These are phyloP conservation scores for Pichia manshurica DNA, from an alignment of 805 yeast genomes.

Conservation along the genomic window DNA sequence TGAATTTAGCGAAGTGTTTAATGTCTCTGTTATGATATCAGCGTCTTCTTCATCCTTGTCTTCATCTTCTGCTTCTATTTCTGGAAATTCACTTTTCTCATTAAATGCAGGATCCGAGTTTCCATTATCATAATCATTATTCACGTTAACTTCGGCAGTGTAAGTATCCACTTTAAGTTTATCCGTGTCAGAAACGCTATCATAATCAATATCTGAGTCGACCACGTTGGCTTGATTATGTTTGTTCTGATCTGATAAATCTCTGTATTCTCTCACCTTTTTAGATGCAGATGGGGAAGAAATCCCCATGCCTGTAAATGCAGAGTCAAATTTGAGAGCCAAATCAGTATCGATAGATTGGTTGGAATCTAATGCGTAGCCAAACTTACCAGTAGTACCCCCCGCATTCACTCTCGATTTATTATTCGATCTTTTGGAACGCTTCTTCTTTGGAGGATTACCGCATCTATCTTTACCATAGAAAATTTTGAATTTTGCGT, in stretches of 20 bases:
- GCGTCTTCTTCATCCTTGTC: constrained; percentile 8
- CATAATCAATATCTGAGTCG: too few relatives aligned
- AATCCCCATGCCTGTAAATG: constrained; percentile 16
- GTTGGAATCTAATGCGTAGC: background rate
- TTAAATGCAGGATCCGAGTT: background rate
- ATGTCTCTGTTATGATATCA: constrained; percentile 9
- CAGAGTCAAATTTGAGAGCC: constrained; percentile 10
- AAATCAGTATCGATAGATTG: constrained; percentile 11
- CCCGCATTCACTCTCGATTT: background rate
- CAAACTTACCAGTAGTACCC: constrained; percentile 1
- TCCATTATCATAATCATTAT: background rate
- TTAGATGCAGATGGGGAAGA: constrained; percentile 12
- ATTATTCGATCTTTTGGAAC: constrained; percentile 29
- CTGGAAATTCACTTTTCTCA: background rate
- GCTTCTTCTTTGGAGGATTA: constrained; percentile 53
- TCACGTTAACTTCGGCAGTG: background rate
- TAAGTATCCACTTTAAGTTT: too few relatives aligned
- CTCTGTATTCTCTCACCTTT: constrained; percentile 1
- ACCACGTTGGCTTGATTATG: too few relatives aligned
- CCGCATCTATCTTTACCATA: constrained; percentile 77
- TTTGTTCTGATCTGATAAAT: too few relatives aligned
- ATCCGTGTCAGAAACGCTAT: too few relatives aligned
- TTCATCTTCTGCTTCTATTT: constrained; percentile 3
- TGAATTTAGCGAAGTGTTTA: background rate
- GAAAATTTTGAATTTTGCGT: constrained; percentile 50